These are phyloP conservation scores for Bretschneidera sinensis DNA, from an alignment of 345 rosid species.

Conservation along the genomic window DNA sequence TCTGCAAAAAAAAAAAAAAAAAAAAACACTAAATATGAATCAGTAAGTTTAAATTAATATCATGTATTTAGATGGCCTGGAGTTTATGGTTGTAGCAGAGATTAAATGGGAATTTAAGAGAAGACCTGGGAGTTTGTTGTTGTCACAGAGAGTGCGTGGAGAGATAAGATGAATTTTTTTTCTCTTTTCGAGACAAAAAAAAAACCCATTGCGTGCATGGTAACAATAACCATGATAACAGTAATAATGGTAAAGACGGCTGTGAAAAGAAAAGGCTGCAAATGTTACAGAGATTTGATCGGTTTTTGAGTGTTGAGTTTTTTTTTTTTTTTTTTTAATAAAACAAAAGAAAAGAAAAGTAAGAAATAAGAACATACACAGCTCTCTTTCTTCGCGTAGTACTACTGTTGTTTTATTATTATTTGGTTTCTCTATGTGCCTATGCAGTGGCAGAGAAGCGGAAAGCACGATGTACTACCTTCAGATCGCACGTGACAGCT, in stretches of 20 bases:
- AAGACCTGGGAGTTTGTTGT: constrained; percentile 6
- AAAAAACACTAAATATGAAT: not conserved
- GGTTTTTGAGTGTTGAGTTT: not conserved
- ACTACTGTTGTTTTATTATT: constrained; percentile 11
- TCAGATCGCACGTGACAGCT: constrained; percentile 44
- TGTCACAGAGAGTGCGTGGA: constrained; percentile 22
- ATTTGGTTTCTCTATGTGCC: constrained; percentile 10
- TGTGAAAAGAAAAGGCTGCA: constrained; percentile 33
- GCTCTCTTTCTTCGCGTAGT: not conserved
- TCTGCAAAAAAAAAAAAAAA: not conserved
- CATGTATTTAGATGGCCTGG: not conserved
- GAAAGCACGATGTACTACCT: constrained; percentile 38
- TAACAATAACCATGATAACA: constrained; percentile 20
- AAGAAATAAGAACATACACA: not conserved
- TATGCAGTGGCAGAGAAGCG: constrained; percentile 23
- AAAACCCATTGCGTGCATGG: constrained; percentile 38
- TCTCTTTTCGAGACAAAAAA: not conserved
- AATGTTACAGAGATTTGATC: not conserved
- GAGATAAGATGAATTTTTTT: constrained; percentile 16
- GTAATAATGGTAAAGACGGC: constrained; percentile 50
- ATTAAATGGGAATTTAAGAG: no score
- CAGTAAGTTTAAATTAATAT: not conserved
- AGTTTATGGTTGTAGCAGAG: constrained; percentile 11
- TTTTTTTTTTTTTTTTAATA: constrained; percentile 1
- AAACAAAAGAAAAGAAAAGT: no score